phyloP scores from a whole-genome alignment of 805 yeast genomes.

The Ogataea chonburiensis region DNA sequence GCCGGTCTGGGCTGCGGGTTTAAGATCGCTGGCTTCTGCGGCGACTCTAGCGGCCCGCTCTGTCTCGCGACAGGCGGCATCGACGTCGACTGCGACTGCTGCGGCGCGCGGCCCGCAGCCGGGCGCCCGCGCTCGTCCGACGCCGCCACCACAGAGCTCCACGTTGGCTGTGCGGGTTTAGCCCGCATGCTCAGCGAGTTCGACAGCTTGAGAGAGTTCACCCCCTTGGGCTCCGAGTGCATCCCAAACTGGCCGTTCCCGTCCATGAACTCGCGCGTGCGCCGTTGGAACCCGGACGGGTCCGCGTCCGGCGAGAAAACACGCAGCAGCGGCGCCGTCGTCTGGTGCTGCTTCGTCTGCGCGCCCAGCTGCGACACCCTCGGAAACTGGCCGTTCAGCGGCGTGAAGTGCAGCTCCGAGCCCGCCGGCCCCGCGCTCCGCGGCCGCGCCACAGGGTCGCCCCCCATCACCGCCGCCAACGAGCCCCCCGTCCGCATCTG shows the following conservation, averaged over 20 bases:
- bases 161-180: slow-evolving; percentile 18
- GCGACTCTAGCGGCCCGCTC: slow-evolving; percentile 12
- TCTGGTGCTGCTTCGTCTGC: slow-evolving; percentile 14
- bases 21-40: slow-evolving; percentile 5
- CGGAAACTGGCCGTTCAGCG: slow-evolving; percentile 10
- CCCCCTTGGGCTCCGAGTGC: slow-evolving; percentile 26
- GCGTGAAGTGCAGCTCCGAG: slow-evolving; percentile 18
- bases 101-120: slow-evolving; percentile 17
- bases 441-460: slow-evolving; percentile 37
- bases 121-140: slow-evolving; percentile 24
- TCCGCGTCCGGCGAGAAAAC: slow-evolving; percentile 32
- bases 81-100: slow-evolving; percentile 22
- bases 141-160: slow-evolving; percentile 13
- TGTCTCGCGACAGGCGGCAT: slow-evolving; percentile 24
- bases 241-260: slow-evolving; percentile 16
- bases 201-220: slow-evolving; percentile 29
- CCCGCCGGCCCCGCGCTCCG: slow-evolving; percentile 45
- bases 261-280: slow-evolving; percentile 21
- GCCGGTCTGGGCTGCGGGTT: slow-evolving; percentile 21
- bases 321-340: slow-evolving; percentile 20
- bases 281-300: slow-evolving; percentile 23
- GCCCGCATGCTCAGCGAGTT: slow-evolving; percentile 31
- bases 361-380: slow-evolving; percentile 13
- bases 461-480: too few relatives aligned
- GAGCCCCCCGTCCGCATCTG: too few relatives aligned